Conservation (phyloP, 176 grass and related monocot genomes). For the Lolium rigidum region DNA sequence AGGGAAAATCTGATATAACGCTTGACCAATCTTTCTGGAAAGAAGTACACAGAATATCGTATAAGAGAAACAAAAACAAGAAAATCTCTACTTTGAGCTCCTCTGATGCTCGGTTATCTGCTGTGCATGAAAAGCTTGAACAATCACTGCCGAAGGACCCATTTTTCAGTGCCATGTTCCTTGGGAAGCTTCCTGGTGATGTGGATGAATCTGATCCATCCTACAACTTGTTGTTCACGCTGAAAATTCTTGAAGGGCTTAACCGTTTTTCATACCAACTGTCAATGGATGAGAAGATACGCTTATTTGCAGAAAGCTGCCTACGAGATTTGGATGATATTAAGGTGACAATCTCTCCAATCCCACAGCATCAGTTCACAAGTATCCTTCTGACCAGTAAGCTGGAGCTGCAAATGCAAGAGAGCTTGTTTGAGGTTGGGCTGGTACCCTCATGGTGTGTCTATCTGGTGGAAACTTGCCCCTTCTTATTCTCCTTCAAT, state of each 20-base stretch:
- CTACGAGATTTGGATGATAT: conserved; percentile 53
- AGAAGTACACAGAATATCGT: conserved; percentile 53
- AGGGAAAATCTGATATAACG: conserved; percentile 42
- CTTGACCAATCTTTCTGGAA: conserved; percentile 65
- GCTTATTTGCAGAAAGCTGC: conserved; percentile 62
- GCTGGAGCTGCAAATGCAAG: conserved; percentile 77
- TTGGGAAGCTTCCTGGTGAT: conserved; percentile 55
- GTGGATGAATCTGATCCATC: conserved; percentile 55
- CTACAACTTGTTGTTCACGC: conserved; percentile 54
- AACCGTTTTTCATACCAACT: conserved; percentile 56
- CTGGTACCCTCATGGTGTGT: conserved; percentile 60
- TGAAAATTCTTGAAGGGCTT: conserved; percentile 73
- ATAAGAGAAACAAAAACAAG: conserved; percentile 41
- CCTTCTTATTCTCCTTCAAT: conserved; percentile 70
- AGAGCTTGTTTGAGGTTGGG: conserved; percentile 49
- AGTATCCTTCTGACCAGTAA: conserved; percentile 63
- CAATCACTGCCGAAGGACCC: conserved; percentile 47
- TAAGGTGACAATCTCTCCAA: conserved; percentile 42
- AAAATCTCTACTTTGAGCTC: conserved; percentile 20
- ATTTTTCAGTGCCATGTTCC: conserved; percentile 54
- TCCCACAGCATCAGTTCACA: conserved; percentile 58
- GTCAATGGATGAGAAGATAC: conserved; percentile 49
- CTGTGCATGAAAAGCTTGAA: conserved; percentile 36
- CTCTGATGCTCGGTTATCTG: conserved; percentile 5
- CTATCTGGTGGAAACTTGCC: conserved; percentile 53